Base-by-base conservation (phyloP, 805 yeast genomes). In the Metschnikowia kofuensis region DNA sequence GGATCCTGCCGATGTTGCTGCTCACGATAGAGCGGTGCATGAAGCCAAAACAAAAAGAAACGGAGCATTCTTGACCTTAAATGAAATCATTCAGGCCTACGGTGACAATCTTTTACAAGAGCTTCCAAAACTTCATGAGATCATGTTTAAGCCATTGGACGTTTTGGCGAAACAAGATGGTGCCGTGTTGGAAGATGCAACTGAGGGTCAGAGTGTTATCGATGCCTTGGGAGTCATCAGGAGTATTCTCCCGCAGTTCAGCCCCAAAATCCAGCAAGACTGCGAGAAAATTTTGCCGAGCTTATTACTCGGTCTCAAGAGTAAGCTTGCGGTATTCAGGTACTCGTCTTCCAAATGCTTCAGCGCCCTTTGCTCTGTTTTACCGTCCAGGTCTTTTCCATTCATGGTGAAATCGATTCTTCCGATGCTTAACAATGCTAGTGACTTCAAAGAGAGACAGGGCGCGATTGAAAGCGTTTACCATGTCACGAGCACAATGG, bases 401-500 rank as follows among this genome's bases (percentile, higher is more conserved):
- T 82, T 81, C 52, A 72, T 92, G 49, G 91, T 94, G n/a, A 82
- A 84, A 56, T 72, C 78, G 7, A 76, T 92, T 1, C 69, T 95
- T 37, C 97, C 97, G 1, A 75, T 89, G 77, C 70, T 91, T 62
- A 83, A 83, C 56, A 89, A 87, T 65, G 87, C 94, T 0, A 82
- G 87, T 13, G 80, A 79, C 31, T 69, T 84, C 8, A 76, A 70
- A 27, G 85, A 84, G 52, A 80, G 99, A 52, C 97, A 92, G 70
- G 99, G 99, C 61, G 90, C 96, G 7, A 86, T 89, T 48, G 99
- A 94, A 68, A 81, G 94, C 26, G 78, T 92, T 7, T 91, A 89
- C 63, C 97, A 94, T 62, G 73, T 94, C 41, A 82, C 96, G 2
- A 75, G 76, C 36, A 78, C 86, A 4, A 89, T 94, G 97, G 97